Percentiles rank a stretch among this genome's conserved stretches.
Evolutionary conservation across 768 basidiomycete species (phyloP).

Genomic region (Boletus reticulatus): DNA sequence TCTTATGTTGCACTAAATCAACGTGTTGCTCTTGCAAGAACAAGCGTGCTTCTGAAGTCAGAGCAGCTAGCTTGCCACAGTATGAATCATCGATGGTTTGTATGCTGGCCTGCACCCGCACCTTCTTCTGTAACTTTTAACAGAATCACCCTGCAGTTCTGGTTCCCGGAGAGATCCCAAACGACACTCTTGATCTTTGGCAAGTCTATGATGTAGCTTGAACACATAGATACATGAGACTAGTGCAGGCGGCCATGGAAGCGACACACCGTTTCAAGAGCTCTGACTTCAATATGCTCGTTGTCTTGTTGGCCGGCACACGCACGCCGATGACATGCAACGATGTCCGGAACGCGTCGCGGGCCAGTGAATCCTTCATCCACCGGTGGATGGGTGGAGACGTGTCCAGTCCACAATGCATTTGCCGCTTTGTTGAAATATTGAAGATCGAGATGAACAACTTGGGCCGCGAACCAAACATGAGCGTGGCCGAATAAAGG

Average conservation of each 20-base stretch:
- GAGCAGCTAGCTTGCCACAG: constrained; percentile 59
- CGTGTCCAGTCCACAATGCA: constrained; percentile 31
- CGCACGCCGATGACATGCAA: constrained; percentile 68
- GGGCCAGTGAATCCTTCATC: constrained; percentile 56
- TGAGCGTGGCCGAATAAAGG: neutral
- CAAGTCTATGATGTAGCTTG: constrained; percentile 61
- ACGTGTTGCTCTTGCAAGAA: constrained; percentile 56
- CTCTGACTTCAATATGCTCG: constrained; percentile 53
- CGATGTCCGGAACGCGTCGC: constrained; percentile 58
- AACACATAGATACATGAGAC: constrained; percentile 12
- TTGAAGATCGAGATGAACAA: neutral
- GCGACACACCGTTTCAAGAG: constrained; percentile 56
- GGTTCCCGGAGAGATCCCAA: constrained; percentile 44
- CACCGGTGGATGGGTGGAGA: constrained; percentile 51
- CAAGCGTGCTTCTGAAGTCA: constrained; percentile 52
- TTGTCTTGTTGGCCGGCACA: constrained; percentile 55
- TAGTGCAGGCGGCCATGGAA: neutral
- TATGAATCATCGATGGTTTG: constrained; percentile 1
- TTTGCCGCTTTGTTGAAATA: constrained; percentile 3
- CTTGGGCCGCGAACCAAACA: constrained; percentile 15
- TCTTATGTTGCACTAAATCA: constrained; percentile 53
- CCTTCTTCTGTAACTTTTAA: constrained; percentile 61
- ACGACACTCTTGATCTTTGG: constrained; percentile 66
- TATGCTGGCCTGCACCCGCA: constrained; percentile 31
- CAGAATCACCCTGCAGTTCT: constrained; percentile 62